phyloP scores from a whole-genome alignment of 352 stramenopile species.

The Pythium aphanidermatum region DNA sequence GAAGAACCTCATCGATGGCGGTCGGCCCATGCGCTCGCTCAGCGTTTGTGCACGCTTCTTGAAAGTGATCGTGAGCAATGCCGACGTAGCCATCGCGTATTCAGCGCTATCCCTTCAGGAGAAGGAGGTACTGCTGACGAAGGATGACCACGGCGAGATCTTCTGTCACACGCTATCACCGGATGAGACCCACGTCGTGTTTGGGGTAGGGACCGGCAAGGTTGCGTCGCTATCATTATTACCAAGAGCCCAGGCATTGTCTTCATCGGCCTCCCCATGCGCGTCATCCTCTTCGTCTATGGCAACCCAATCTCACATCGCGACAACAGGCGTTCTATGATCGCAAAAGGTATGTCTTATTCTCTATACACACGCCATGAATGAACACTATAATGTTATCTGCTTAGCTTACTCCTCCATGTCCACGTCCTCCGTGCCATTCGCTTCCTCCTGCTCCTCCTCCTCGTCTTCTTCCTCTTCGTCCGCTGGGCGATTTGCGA shows the following conservation, averaged over 20 bases:
- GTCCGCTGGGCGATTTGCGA: slow-evolving; percentile 48
- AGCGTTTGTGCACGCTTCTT: slow-evolving; percentile 57
- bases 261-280: not conserved
- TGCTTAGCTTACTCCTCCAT: slow-evolving; percentile 73
- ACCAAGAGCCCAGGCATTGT: not conserved
- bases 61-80: slow-evolving; percentile 67
- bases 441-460: slow-evolving; percentile 30
- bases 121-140: slow-evolving; percentile 46
- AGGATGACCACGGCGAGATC: slow-evolving; percentile 41
- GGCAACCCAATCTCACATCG: too few relatives aligned
- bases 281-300: too few relatives aligned
- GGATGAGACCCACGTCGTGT: slow-evolving; percentile 69
- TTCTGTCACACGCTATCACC: slow-evolving; percentile 53
- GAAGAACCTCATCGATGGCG: slow-evolving; percentile 22
- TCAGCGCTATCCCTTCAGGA: slow-evolving; percentile 42
- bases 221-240: slow-evolving; percentile 51
- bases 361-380: slow-evolving; percentile 28
- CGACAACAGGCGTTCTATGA: too few relatives aligned
- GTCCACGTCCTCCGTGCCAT: slow-evolving; percentile 60
- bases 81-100: slow-evolving; percentile 31
- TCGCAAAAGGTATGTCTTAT: too few relatives aligned
- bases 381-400: slow-evolving; percentile 49
- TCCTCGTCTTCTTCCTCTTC: slow-evolving; percentile 52
- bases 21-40: slow-evolving; percentile 39
- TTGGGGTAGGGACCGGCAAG: slow-evolving; percentile 50